Percentiles rank a stretch among this genome's conserved stretches.
Conservation (phyloP, 2,329 filamentous ascomycete genomes). For the Akanthomyces uredinophilus region DNA sequence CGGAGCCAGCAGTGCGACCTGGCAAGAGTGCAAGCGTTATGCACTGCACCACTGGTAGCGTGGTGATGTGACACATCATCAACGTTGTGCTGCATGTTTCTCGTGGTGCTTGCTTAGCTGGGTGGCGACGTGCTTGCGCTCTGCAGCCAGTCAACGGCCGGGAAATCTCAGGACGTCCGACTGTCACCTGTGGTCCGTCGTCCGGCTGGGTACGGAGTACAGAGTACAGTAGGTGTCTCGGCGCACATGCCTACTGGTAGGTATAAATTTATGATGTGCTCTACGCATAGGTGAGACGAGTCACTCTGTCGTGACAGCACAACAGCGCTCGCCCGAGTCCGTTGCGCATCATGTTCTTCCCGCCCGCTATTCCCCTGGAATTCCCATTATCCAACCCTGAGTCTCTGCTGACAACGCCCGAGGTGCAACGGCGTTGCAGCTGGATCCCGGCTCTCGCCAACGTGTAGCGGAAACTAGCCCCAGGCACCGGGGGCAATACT, state of each 20-base stretch:
- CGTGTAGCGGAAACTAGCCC: background rate
- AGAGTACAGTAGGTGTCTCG: too few species aligned
- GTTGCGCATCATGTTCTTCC: background rate
- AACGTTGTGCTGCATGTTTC: background rate
- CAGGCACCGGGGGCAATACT: background rate
- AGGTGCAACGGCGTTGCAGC: constrained; percentile 1
- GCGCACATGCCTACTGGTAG: background rate
- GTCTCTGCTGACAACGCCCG: background rate
- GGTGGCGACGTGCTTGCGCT: background rate
- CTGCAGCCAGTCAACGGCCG: background rate
- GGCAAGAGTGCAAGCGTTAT: background rate
- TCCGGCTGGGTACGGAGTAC: too few species aligned
- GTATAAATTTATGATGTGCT: background rate
- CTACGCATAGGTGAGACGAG: background rate
- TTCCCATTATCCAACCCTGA: background rate
- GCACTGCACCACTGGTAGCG: background rate
- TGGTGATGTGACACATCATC: constrained; percentile 12
- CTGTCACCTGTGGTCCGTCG: background rate
- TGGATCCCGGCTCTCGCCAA: constrained; percentile 5
- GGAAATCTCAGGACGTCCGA: background rate
- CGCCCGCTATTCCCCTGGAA: too few species aligned
- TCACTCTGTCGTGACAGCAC: background rate
- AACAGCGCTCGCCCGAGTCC: background rate
- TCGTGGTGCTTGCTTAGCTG: too few species aligned
- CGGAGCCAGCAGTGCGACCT: background rate